Percentiles rank a stretch among this genome's conserved stretches.
phyloP scores from a whole-genome alignment of 495 filamentous ascomycete genomes.

The Trichodelitschia bisporula region DNA sequence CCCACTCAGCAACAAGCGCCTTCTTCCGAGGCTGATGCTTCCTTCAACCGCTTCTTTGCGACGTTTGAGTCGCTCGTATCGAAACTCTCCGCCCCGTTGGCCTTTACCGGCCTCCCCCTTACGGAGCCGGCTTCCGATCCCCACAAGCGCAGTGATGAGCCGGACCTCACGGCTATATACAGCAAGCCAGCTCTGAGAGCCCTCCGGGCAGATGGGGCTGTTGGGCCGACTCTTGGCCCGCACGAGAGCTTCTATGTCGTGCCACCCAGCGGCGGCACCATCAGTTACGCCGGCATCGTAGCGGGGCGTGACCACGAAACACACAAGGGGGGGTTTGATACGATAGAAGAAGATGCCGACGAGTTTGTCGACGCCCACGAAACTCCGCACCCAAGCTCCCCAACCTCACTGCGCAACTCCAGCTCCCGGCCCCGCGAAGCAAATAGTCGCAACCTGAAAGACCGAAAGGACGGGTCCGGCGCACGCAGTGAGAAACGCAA shows the following conservation, averaged over 20 bases:
- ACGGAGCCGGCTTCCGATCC: conserved; percentile 12
- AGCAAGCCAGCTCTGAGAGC: conserved; percentile 59
- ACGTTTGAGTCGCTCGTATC: conserved; percentile 68
- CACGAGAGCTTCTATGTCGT: conserved; percentile 88
- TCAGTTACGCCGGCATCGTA: conserved; percentile 73
- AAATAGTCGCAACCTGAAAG: conserved; percentile 1
- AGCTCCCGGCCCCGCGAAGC: conserved; percentile 1
- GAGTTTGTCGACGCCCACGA: conserved; percentile 80
- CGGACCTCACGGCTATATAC: conserved; percentile 53
- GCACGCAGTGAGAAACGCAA: background rate
- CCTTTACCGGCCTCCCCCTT: conserved; percentile 76
- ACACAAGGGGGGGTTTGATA: conserved; percentile 13
- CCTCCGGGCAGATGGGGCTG: conserved; percentile 28
- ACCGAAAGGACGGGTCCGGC: background rate
- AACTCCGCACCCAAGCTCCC: conserved; percentile 22
- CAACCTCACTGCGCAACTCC: conserved; percentile 8
- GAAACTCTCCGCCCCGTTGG: conserved; percentile 63
- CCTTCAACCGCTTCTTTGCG: conserved; percentile 73
- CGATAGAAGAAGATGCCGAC: conserved; percentile 17
- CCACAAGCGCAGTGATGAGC: too few species aligned
- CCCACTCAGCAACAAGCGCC: conserved; percentile 8
- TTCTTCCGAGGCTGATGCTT: conserved; percentile 43
- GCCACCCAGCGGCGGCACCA: conserved; percentile 65
- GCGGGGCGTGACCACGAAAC: conserved; percentile 20
- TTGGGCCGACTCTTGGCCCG: conserved; percentile 13